phyloP scores from a whole-genome alignment of 169 alveolate genomes.

The Plasmodium inui region DNA sequence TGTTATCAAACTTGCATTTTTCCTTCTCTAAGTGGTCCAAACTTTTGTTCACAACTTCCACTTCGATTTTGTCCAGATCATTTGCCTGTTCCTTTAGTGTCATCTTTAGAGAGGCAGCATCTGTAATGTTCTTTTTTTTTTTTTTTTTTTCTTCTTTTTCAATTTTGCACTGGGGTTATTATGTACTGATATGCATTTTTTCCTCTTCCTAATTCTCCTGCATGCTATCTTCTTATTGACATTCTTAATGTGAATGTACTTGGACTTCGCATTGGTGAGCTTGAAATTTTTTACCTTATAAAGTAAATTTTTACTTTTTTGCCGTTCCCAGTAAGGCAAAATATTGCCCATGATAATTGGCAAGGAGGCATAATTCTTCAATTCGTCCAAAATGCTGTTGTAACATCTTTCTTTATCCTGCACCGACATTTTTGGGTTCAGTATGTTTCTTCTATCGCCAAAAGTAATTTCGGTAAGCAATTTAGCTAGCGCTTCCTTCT shows the following conservation, averaged over 20 bases:
- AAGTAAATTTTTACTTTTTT: conserved; percentile 14
- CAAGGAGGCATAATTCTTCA: conserved; percentile 44
- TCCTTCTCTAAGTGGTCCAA: neutral
- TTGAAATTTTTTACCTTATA: conserved; percentile 59
- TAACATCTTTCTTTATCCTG: conserved; percentile 58
- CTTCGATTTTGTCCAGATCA: neutral
- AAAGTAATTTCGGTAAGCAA: conserved; percentile 65
- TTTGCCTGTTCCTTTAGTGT: neutral
- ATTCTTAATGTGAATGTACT: conserved; percentile 22
- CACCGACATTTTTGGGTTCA: conserved; percentile 19
- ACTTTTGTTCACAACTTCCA: neutral
- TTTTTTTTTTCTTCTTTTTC: conserved; percentile 28
- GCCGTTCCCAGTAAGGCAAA: conserved; percentile 62
- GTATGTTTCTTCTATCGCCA: conserved; percentile 26
- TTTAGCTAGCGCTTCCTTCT: conserved; percentile 56
- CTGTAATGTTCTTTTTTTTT: neutral
- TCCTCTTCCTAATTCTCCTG: neutral
- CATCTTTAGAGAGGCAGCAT: neutral
- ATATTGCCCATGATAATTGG: conserved; percentile 72
- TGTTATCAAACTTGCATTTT: neutral
- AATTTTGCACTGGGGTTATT: neutral
- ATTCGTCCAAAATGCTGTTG: conserved; percentile 55
- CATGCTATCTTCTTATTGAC: conserved; percentile 29
- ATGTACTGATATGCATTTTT: neutral
- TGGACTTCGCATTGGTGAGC: conserved; percentile 16